These are phyloP conservation scores for Cicer yamashitae DNA, from an alignment of 306 rosid genomes.

Conservation along the genomic window DNA sequence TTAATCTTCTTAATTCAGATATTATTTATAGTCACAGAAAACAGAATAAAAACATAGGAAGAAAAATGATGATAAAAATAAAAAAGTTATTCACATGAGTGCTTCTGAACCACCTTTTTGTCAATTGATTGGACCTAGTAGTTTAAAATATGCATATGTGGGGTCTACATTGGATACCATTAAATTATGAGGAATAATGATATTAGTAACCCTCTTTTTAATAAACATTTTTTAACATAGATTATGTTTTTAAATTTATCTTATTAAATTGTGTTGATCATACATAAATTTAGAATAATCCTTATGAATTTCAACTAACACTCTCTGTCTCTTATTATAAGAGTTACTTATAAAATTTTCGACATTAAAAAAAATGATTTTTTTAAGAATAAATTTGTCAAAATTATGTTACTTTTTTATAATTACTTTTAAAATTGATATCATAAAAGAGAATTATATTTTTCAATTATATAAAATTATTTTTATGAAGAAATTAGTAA, in stretches of 20 bases:
- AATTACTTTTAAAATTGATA: too few species aligned
- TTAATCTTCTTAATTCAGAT: conserved; percentile 42
- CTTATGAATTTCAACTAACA: too few species aligned
- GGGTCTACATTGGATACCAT: conserved; percentile 44
- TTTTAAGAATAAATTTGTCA: too few species aligned
- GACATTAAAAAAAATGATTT: too few species aligned
- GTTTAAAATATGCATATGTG: conserved; percentile 40
- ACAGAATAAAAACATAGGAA: conserved; percentile 41
- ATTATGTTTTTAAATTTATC: background rate
- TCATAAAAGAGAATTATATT: too few species aligned
- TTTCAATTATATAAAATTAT: too few species aligned
- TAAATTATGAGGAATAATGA: background rate
- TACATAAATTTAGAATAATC: too few species aligned
- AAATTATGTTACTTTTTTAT: too few species aligned
- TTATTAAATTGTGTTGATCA: background rate
- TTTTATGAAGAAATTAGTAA: too few species aligned
- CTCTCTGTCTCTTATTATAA: too few species aligned
- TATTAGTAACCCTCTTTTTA: background rate
- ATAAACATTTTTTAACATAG: too few species aligned
- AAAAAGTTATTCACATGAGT: conserved; percentile 49
- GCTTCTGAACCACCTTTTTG: conserved; percentile 52
- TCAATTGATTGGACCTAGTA: conserved; percentile 45
- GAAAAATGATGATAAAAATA: background rate
- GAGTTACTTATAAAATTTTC: too few species aligned
- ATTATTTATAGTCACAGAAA: conserved; percentile 45